Base-by-base conservation (phyloP, 495 filamentous ascomycete species). In the Neurospora tetraspora region DNA sequence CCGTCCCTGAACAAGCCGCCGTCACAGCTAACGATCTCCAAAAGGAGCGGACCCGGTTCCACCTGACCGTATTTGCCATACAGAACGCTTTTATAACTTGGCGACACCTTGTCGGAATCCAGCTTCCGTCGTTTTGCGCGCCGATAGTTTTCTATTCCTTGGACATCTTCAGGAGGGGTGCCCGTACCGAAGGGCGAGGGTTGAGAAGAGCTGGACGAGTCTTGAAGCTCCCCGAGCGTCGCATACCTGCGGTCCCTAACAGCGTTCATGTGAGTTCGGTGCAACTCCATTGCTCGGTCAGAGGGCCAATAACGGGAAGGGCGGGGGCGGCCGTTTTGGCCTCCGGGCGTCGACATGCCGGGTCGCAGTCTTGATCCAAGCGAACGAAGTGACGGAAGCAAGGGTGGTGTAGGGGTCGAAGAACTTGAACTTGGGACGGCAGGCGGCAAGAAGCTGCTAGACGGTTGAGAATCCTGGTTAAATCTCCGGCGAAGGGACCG, bases 21-120 rank as follows among this genome's bases (percentile, higher is more conserved):
- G 82, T 98, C 95, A 77, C 94, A 98, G 84, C 88, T 93, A 20
- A 90, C 88, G 70, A 97, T 88, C 78, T 96, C 91, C 93, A 97
- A 94, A 72, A 86, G 89, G 72, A 97, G 81, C 73, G 87, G 84
- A 14, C 93, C 93, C 1, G 93, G 87, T 40, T 94, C 91, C 7
- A 94, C 91, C 77, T 97, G 94, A 20, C 94, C 94, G 77, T 89
- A 92, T 75, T 89, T 88, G 2, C 93, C 94, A 74, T 97, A 97
- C 71, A 86, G 88, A 70, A 94, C 91, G 5, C 86, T 87, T 68
- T 84, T 84, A 31, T 87, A 84, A 16, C 84, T 85, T 40, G 87
- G 80, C 9, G 81, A 77, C 12, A 83, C 75, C 71, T 83, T 84
- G 70, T 93, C 91, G 7, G 87, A 81, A 68, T 93, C 91, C 39